Base-by-base conservation (phyloP, 495 filamentous ascomycete species). In the Apiosordaria backusii region DNA sequence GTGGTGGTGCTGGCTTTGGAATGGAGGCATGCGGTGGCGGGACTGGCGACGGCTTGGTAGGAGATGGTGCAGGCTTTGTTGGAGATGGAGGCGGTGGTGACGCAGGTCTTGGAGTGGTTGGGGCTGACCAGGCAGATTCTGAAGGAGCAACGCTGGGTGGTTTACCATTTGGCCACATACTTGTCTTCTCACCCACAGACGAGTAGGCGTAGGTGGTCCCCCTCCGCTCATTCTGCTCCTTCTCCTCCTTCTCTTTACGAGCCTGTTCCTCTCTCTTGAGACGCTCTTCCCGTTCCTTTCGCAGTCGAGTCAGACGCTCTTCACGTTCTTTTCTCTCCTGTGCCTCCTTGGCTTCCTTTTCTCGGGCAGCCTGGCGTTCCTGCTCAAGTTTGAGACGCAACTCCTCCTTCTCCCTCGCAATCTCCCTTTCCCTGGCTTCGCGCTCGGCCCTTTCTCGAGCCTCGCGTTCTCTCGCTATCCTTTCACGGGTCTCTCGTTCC, bases 151-250 rank as follows among this genome's bases (percentile, higher is more conserved):
- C 61, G 78, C 82, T 72, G 9, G 74, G 72, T 29, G 74, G 74
- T 19, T 77, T 78, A 60, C 80, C 83, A 52, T 81, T 83, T 22
- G 80, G 83, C 83, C 84, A 85, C 65, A 83, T 81, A 71, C 81
- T 85, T 7, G 80, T 84, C 76, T 78, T 86, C 66, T 87, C 85
- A 59, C 85, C 84, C 13, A 82, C 75, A 40, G 82, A 77, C 27
- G 81, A 83, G 77, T 76, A 83, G n/a, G 83, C 78, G 53, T 86
- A 84, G 24, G 77, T 76, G 15, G 75, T 75, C 29, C 74, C 76
- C 75, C 77, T 76, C 70, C 72, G 71, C 70, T 70, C 61, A 63
- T 66, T 75, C 68, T 75, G 80, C 72, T 66, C 62, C 65, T 70
- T 70, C 54, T 74, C 77, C 65, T 78, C 74, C 66, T 74, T 72